Base-by-base conservation (phyloP, 768 basidiomycete genomes). In the Pleurotus tuoliensis region DNA sequence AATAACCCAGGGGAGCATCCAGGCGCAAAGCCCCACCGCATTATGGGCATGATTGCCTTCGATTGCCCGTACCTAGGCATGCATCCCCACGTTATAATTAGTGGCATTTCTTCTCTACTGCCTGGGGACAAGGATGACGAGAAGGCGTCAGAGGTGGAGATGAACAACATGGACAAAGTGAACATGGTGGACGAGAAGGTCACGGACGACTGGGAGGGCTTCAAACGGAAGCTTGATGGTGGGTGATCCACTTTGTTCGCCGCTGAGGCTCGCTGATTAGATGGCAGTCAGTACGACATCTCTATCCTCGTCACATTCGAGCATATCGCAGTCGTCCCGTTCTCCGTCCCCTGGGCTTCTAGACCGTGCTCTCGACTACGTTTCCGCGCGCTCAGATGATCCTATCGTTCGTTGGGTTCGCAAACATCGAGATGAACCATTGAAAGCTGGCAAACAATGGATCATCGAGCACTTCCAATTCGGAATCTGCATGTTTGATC, bases 51-150 rank as follows among this genome's bases (percentile, higher is more conserved):
- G 15, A 60, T 84, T n/a, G 81, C 81, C 5, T 83, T 82, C 61
- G 83, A 84, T 63, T 79, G 77, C 0, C 83, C 83, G 12, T 83
- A 75, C 58, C 74, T 84, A 9, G 82, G 82, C 4, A 81, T 84
- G 80, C 83, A 84, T 58, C 83, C 83, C 0, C 83, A 83, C 58
- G 82, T 84, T 43, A 77, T 83, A 11, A 66, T 82, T 58, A 80
- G 72, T 55, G 83, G 83, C 1, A 74, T 84, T 39, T 80, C 81
- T 4, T 82, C 81, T 3, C 66, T 84, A 5, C 69, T 83, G n/a
- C 73, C 76, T 0, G 76, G 76, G 40, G 66, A 62, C 5, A 34
- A 34, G 30, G 66, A 66, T 30, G 61, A 60, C 57, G 64, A 44
- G 41, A 62, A 51, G 5, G 45, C 65, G 56, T 70, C 73, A 1